These are phyloP conservation scores for Thalassiosira ordinaria DNA, from an alignment of 352 stramenopile genomes.

Conservation along the genomic window DNA sequence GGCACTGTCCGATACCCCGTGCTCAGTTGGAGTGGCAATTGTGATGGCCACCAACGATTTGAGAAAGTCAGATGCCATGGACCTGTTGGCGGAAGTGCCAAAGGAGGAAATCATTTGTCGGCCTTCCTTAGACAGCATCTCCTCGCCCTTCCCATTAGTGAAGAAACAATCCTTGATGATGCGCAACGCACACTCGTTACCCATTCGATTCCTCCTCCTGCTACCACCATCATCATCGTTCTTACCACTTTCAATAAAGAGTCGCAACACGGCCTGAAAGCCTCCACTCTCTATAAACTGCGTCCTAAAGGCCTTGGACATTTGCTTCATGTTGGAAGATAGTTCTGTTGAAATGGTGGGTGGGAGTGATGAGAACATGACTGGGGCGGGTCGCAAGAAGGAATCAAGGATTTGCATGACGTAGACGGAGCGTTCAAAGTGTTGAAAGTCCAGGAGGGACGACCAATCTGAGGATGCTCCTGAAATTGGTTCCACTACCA, in stretches of 20 bases:
- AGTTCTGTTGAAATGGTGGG: conserved; percentile 38
- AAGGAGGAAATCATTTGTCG: conserved; percentile 63
- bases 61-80: conserved; percentile 43
- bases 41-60: conserved; percentile 74
- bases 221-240: conserved; percentile 50
- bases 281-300: conserved; percentile 83
- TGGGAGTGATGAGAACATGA: conserved; percentile 73
- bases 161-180: conserved; percentile 86
- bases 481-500: conserved; percentile 68
- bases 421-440: conserved; percentile 85
- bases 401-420: conserved; percentile 87
- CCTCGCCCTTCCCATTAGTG: conserved; percentile 20
- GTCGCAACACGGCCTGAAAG: conserved; percentile 77
- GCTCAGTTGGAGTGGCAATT: conserved; percentile 62
- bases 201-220: conserved; percentile 71
- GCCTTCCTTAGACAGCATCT: conserved; percentile 59
- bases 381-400: conserved; percentile 78
- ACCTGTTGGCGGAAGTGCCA: not conserved
- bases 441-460: conserved; percentile 73
- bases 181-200: conserved; percentile 80
- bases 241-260: conserved; percentile 75
- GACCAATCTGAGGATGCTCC: conserved; percentile 64
- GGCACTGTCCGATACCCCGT: conserved; percentile 69
- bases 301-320: conserved; percentile 63
- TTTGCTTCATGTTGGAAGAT: conserved; percentile 46